Conservation (phyloP, 1,284 basidiomycete species). For the Tranzscheliella williamsii region DNA sequence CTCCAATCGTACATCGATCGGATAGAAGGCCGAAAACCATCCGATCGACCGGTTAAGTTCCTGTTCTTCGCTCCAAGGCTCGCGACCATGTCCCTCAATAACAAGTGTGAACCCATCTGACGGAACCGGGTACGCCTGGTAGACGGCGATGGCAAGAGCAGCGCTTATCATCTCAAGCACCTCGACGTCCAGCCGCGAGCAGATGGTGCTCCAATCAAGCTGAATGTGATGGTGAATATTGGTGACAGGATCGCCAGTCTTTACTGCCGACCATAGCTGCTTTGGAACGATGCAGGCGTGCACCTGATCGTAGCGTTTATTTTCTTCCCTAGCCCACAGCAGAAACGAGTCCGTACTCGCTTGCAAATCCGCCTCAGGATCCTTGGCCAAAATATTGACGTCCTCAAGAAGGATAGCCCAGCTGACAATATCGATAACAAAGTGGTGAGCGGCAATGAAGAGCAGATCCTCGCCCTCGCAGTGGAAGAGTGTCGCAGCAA, state of each 20-base stretch:
- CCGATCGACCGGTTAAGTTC: background rate
- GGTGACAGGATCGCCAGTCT: background rate
- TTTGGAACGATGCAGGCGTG: background rate
- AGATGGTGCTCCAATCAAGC: background rate
- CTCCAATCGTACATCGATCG: background rate
- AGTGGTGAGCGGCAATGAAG: conserved; percentile 4
- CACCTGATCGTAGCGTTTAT: background rate
- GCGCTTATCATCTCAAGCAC: background rate
- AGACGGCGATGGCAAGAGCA: background rate
- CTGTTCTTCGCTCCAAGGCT: background rate
- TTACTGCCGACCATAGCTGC: background rate
- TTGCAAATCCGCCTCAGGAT: background rate
- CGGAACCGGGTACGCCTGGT: background rate
- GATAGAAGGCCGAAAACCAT: background rate
- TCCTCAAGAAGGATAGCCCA: conserved; percentile 3
- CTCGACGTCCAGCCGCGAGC: background rate
- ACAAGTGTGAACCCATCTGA: background rate
- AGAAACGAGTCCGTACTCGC: background rate
- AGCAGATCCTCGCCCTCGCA: background rate
- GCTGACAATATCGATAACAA: conserved; percentile 5
- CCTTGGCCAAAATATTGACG: background rate
- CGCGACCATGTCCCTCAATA: background rate
- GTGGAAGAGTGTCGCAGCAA: background rate
- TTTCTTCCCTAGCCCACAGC: background rate
- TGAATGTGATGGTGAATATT: no score